Conservation (phyloP, 208 protist species). For the Herpetomonas tarakana region DNA sequence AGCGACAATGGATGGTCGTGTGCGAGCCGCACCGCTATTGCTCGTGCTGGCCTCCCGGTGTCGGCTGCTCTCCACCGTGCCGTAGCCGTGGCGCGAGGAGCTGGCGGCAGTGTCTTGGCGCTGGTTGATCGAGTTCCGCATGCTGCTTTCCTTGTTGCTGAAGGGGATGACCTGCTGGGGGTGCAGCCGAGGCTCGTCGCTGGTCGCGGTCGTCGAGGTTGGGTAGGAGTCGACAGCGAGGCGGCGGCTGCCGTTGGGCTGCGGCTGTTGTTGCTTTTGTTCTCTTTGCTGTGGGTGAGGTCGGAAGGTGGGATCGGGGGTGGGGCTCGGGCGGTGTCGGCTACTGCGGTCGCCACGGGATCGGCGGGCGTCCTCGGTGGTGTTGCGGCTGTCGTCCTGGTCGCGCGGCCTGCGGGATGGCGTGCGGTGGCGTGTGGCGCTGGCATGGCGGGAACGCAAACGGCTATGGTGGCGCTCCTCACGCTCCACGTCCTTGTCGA, state of each 20-base stretch:
- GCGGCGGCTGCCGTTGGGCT: neutral
- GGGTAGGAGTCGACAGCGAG: neutral
- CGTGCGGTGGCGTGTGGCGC: conserved; percentile 12
- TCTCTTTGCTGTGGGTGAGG: neutral
- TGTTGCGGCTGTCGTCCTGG: neutral
- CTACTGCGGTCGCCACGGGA: neutral
- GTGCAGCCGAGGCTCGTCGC: neutral
- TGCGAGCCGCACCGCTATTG: too few species aligned
- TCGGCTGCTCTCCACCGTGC: too few species aligned
- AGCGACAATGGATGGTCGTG: too few species aligned
- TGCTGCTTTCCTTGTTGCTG: neutral
- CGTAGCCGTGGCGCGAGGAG: neutral
- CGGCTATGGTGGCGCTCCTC: conserved; percentile 12
- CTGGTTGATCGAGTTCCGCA: neutral
- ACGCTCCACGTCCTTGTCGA: conserved; percentile 22
- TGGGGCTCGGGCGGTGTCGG: neutral
- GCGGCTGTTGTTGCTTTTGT: too few species aligned
- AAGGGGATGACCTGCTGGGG: conserved; percentile 1
- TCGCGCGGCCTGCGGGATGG: conserved; percentile 12
- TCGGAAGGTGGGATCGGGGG: neutral
- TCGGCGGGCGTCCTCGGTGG: conserved; percentile 1
- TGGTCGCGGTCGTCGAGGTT: neutral
- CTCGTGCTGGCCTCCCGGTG: too few species aligned
- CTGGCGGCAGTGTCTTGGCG: neutral
- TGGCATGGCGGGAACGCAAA: neutral